phyloP scores from a whole-genome alignment of 2,329 filamentous ascomycete species.

The Stagonosporopsis chrysanthemi region DNA sequence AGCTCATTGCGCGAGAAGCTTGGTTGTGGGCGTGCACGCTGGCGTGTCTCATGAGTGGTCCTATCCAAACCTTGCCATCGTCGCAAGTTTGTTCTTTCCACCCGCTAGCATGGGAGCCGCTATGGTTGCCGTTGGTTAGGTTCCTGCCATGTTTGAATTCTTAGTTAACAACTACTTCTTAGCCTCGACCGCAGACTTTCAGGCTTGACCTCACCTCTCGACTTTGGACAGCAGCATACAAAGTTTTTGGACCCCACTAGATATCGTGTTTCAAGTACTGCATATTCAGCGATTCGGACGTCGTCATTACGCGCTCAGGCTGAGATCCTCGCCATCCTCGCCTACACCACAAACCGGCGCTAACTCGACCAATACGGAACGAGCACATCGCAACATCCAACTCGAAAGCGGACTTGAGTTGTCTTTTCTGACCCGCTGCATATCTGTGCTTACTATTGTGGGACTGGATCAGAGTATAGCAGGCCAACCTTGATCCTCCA shows the following conservation, averaged over 20 bases:
- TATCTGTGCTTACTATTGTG: slow-evolving; percentile 30
- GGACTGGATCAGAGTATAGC: slow-evolving; percentile 12
- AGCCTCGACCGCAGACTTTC: slow-evolving; percentile 15
- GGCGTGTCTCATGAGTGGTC: slow-evolving; percentile 43
- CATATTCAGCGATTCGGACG: slow-evolving; percentile 36
- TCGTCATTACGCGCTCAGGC: slow-evolving; percentile 46
- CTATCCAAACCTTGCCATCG: slow-evolving; percentile 20
- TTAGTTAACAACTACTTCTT: slow-evolving; percentile 26
- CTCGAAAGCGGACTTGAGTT: slow-evolving; percentile 15
- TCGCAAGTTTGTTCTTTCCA: slow-evolving; percentile 27
- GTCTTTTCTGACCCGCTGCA: slow-evolving; percentile 29
- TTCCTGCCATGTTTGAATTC: slow-evolving; percentile 25
- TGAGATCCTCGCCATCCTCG: slow-evolving; percentile 26
- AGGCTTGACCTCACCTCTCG: slow-evolving; percentile 23
- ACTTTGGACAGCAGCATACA: slow-evolving; percentile 33
- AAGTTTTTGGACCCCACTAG: slow-evolving; percentile 31
- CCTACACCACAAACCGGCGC: slow-evolving; percentile 37
- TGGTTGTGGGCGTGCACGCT: slow-evolving; percentile 31
- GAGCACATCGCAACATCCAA: slow-evolving; percentile 17
- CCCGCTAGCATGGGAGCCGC: slow-evolving; percentile 29
- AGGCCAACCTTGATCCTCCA: slow-evolving; percentile 21
- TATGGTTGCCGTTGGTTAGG: slow-evolving; percentile 34
- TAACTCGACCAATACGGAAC: slow-evolving; percentile 44
- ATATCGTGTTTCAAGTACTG: slow-evolving; percentile 41
- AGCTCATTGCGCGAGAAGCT: slow-evolving; percentile 32